A percentile compares a stretch with the other conserved stretches of the same genome.
These are phyloP conservation scores for Annulohypoxylon maeteangense DNA, from an alignment of 495 filamentous ascomycete species.

Conservation along the genomic window DNA sequence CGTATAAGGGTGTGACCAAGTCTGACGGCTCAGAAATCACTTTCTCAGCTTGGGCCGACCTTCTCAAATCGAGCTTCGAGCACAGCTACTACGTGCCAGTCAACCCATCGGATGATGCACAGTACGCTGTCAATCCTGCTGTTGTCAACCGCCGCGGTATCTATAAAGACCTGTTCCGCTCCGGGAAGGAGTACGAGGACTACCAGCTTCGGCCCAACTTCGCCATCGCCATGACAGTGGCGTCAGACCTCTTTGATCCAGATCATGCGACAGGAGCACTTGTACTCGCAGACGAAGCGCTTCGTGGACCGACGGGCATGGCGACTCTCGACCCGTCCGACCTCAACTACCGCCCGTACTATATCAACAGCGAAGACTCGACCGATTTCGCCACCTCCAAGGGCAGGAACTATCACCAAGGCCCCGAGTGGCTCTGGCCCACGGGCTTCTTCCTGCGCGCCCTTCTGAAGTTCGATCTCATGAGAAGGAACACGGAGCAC, in stretches of 20 bases:
- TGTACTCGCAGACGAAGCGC: conserved; percentile 76
- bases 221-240: conserved; percentile 94
- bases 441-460: conserved; percentile 94
- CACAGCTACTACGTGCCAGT: conserved; percentile 86
- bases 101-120: conserved; percentile 70
- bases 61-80: conserved; percentile 89
- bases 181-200: conserved; percentile 94
- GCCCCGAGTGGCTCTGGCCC: conserved; percentile 99
- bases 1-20: conserved; percentile 74
- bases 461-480: conserved; percentile 87
- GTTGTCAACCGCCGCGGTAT: conserved; percentile 91
- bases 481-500: conserved; percentile 67
- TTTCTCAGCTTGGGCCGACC: conserved; percentile 81
- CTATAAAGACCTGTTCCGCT: conserved; percentile 95
- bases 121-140: conserved; percentile 81
- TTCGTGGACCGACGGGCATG: conserved; percentile 92
- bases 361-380: conserved; percentile 93
- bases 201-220: conserved; percentile 97
- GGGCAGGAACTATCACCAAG: conserved; percentile 97
- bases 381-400: conserved; percentile 89
- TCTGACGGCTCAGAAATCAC: conserved; percentile 69
- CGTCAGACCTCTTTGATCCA: conserved; percentile 85
- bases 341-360: conserved; percentile 91
- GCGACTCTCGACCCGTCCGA: conserved; percentile 93
- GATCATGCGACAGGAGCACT: conserved; percentile 81